Percentiles rank a stretch among this genome's conserved stretches.
Conservation (phyloP, 2,329 filamentous ascomycete genomes). For the Madurella mycetomatis region DNA sequence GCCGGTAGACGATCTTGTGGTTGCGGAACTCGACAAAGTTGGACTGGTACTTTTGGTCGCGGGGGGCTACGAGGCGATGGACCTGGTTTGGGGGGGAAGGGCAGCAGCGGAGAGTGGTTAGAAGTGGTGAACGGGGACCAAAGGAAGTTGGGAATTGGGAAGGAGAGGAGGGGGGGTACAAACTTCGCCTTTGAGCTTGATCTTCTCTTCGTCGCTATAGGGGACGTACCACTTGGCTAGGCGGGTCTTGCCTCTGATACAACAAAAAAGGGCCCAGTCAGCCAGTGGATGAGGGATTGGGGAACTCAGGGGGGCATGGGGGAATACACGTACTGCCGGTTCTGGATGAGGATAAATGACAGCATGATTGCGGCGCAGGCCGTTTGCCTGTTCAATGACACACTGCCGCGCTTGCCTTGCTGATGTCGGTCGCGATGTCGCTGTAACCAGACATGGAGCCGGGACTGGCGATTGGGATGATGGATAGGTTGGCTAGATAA, state of each 20-base stretch:
- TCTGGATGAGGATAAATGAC: constrained; percentile 87
- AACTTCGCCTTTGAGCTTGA: constrained; percentile 97
- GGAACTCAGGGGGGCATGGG: neutral
- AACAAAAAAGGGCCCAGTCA: constrained; percentile 5
- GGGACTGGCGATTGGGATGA: neutral
- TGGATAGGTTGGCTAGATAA: constrained; percentile 3
- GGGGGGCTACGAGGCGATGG: constrained; percentile 93
- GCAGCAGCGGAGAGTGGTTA: neutral
- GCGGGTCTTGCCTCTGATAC: constrained; percentile 84
- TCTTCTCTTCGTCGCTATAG: constrained; percentile 98
- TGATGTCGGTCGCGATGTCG: constrained; percentile 6
- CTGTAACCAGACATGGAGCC: neutral
- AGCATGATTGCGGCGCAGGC: constrained; percentile 46
- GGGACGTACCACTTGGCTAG: constrained; percentile 99
- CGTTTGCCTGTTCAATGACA: constrained; percentile 8
- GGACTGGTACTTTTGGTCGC: constrained; percentile 98
- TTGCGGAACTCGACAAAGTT: constrained; percentile 97
- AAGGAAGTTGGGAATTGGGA: neutral
- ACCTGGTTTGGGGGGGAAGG: constrained; percentile 50
- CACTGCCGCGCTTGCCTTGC: constrained; percentile 6
- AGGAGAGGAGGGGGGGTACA: constrained; percentile 26
- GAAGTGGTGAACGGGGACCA: no score
- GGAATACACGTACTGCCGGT: constrained; percentile 63
- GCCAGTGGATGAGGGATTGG: neutral
- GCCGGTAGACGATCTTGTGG: constrained; percentile 95